phyloP scores from a whole-genome alignment of 73 alveolate genomes.

The Paramecium sonneborni region DNA sequence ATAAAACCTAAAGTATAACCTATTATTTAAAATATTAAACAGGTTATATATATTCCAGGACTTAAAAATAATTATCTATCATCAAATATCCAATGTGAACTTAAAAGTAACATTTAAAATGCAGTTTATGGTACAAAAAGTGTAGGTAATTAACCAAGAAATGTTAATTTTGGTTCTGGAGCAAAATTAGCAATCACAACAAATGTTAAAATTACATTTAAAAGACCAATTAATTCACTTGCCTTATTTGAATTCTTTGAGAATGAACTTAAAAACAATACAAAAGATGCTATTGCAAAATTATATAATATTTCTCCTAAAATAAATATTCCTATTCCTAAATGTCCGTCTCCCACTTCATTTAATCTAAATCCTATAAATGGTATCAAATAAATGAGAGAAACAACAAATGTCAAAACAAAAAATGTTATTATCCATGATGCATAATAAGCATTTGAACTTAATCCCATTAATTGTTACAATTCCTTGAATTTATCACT shows the following conservation, averaged over 20 bases:
- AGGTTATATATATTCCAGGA: background rate
- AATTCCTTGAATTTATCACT: slow-evolving; percentile 51
- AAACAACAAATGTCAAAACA: background rate
- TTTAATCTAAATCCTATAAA: background rate
- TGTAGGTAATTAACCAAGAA: background rate
- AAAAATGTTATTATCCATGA: slow-evolving; percentile 43
- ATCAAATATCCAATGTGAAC: background rate
- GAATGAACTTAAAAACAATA: background rate
- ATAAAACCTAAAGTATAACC: background rate
- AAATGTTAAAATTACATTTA: background rate
- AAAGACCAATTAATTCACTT: background rate
- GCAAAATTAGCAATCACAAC: background rate
- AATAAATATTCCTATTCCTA: background rate
- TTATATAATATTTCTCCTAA: background rate
- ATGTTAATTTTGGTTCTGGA: background rate
- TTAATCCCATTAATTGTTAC: slow-evolving; percentile 48
- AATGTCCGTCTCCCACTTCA: background rate
- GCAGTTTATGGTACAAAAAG: background rate
- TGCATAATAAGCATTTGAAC: background rate
- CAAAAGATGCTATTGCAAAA: background rate
- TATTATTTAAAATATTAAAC: background rate
- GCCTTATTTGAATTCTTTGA: background rate
- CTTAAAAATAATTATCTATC: background rate
- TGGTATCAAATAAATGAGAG: background rate
- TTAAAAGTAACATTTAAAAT: background rate